These are phyloP conservation scores for Hypoxylon intermedium DNA, from an alignment of 495 filamentous ascomycete species.

Conservation along the genomic window DNA sequence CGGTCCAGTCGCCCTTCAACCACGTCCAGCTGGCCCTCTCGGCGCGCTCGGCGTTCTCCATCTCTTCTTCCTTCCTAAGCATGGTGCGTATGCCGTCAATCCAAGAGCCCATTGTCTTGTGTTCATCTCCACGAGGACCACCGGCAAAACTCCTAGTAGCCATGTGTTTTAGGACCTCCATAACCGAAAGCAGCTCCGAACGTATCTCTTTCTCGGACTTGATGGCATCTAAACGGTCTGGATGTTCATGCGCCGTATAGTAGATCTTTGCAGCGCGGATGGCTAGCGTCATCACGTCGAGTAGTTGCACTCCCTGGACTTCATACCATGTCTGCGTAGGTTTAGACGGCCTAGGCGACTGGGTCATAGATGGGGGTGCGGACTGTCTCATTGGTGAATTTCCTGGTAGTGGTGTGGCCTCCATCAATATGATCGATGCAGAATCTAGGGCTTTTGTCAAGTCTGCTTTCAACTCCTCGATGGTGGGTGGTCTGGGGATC, in stretches of 20 bases:
- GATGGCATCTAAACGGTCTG: slow-evolving; percentile 82
- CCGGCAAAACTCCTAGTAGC: slow-evolving; percentile 85
- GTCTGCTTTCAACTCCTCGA: slow-evolving; percentile 76
- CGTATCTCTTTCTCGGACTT: slow-evolving; percentile 83
- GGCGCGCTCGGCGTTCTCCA: slow-evolving; percentile 74
- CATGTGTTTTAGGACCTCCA: slow-evolving; percentile 91
- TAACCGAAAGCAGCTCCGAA: slow-evolving; percentile 77
- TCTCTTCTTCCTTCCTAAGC: slow-evolving; percentile 73
- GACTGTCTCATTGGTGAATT: slow-evolving; percentile 41
- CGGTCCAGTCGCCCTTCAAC: slow-evolving; percentile 80
- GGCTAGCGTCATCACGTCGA: slow-evolving; percentile 90
- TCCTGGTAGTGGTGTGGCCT: slow-evolving; percentile 43
- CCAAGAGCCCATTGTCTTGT: slow-evolving; percentile 75
- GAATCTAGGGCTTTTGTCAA: slow-evolving; percentile 70
- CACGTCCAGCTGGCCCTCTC: slow-evolving; percentile 80
- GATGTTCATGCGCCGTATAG: slow-evolving; percentile 85
- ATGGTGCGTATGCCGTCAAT: slow-evolving; percentile 76
- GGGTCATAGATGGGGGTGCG: slow-evolving; percentile 33
- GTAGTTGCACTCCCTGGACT: slow-evolving; percentile 86
- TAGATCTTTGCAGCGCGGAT: slow-evolving; percentile 95
- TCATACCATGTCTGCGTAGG: slow-evolving; percentile 73
- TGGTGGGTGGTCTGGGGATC: slow-evolving; percentile 84
- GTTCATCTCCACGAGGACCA: slow-evolving; percentile 78
- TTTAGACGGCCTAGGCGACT: slow-evolving; percentile 43
- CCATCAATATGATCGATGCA: slow-evolving; percentile 69